Base-by-base conservation (phyloP, 768 basidiomycete genomes). In the Daedaleopsis nitida region DNA sequence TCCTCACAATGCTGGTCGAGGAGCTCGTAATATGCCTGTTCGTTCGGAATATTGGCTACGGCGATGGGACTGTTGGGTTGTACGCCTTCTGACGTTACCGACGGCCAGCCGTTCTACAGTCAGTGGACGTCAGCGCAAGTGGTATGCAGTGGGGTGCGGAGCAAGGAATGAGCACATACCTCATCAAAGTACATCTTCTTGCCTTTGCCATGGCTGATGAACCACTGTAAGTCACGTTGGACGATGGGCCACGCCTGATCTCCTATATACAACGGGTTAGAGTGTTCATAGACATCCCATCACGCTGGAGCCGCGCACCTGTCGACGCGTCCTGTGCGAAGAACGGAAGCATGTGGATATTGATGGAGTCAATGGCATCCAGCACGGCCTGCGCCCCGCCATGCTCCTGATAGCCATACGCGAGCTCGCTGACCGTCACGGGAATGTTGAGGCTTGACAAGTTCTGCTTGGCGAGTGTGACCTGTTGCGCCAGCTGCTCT, bases 121-220 rank as follows among this genome's bases (percentile, higher is more conserved):
- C 50, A 34, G 42, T n/a, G 12, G 27, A 52, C 19, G 21, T 60
- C 45, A 57, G 50, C 35, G n/a, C n/a, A 23, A 37, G 55, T 39
- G 19, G 27, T 23, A 1, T 38, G 43, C 55, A 23, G 1, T 8
- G 44, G 47, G 19, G 13, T 10, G 19, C 12, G n/a, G 23, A 24
- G 21, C 10, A 3, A 13, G 48, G 50, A 52, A 27, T 16, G 13
- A 17, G 10, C 14, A 48, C 78, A 38, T 44, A 85, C 90, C 80
- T 92, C 81, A 65, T 83, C 86, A 39, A 90, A 77, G 67, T 88
- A 88, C 69, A 91, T 88, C 74, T 92, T 91, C 78, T 91, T 91
- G 12, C 83, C 84, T 34, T 81, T 68, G 5, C 83, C 85, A 55
- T 86, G 79, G n/a, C 76, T 68, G 42, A 86, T 78, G 67, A 91